Percentiles rank a stretch among this genome's conserved stretches.
Conservation (phyloP, 768 basidiomycete genomes). For the Brasilioporus rufonigricans region DNA sequence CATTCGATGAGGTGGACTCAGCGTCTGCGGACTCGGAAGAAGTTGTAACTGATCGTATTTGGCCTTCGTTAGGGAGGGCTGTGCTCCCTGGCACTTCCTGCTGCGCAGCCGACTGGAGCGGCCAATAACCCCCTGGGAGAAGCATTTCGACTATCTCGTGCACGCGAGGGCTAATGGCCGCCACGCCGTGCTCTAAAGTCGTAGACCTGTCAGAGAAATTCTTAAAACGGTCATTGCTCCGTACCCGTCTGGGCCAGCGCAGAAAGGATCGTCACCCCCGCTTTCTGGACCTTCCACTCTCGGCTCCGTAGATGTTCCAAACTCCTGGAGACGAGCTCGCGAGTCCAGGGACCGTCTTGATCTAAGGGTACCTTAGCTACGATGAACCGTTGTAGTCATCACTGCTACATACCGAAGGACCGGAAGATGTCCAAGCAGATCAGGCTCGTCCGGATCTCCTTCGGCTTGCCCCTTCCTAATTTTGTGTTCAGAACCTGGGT, state of each 20-base stretch:
- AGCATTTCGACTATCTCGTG: background rate
- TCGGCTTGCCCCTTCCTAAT: constrained; percentile 9
- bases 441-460: constrained; percentile 22
- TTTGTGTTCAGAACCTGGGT: constrained; percentile 17
- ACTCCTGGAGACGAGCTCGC: constrained; percentile 11
- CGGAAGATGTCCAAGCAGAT: constrained; percentile 24
- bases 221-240: background rate
- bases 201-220: background rate
- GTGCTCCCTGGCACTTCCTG: background rate
- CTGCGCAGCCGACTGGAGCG: background rate
- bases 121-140: background rate
- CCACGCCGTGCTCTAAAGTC: background rate
- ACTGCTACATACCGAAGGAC: constrained; percentile 13
- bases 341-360: constrained; percentile 7
- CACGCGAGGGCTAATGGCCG: background rate
- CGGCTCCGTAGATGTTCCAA: background rate
- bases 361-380: constrained; percentile 6
- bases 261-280: constrained; percentile 22
- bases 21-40: background rate
- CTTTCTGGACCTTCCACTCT: constrained; percentile 21
- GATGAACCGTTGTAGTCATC: background rate
- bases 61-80: background rate
- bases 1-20: background rate
- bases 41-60: background rate
- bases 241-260: constrained; percentile 22